Percentiles rank a stretch among this genome's conserved stretches.
These are phyloP conservation scores for Trichoderma sp. DNA, from an alignment of 2,329 filamentous ascomycete genomes.

Conservation along the genomic window DNA sequence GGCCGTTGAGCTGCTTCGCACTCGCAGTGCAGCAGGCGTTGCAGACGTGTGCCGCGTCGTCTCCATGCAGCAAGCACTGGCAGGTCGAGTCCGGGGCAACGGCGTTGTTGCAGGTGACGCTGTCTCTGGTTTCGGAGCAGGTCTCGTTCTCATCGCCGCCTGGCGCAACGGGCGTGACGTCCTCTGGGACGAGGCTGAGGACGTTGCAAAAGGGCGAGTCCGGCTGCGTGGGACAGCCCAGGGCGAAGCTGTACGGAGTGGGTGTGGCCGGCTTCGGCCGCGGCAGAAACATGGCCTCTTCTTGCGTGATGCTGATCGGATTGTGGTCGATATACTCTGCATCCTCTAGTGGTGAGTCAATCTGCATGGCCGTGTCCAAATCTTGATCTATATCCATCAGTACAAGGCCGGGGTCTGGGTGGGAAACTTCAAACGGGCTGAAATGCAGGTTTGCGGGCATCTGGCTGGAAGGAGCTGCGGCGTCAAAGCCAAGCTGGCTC, in stretches of 20 bases:
- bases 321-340: neutral
- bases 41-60: slow-evolving; percentile 19
- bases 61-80: neutral
- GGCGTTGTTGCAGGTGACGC: neutral
- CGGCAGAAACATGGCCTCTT: neutral
- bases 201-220: neutral
- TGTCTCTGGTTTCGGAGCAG: neutral
- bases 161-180: neutral
- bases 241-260: neutral
- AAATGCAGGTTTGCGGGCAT: neutral
- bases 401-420: neutral
- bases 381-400: neutral
- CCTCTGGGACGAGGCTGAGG: neutral
- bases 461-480: neutral
- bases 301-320: neutral
- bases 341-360: neutral
- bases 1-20: slow-evolving; percentile 28
- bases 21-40: slow-evolving; percentile 33
- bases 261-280: neutral
- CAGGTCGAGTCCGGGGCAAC: neutral
- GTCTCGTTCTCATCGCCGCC: neutral
- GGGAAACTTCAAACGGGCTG: neutral
- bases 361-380: neutral
- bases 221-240: neutral
- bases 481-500: neutral